These are phyloP conservation scores for Ustilago curta DNA, from an alignment of 1,284 basidiomycete species.

Conservation along the genomic window DNA sequence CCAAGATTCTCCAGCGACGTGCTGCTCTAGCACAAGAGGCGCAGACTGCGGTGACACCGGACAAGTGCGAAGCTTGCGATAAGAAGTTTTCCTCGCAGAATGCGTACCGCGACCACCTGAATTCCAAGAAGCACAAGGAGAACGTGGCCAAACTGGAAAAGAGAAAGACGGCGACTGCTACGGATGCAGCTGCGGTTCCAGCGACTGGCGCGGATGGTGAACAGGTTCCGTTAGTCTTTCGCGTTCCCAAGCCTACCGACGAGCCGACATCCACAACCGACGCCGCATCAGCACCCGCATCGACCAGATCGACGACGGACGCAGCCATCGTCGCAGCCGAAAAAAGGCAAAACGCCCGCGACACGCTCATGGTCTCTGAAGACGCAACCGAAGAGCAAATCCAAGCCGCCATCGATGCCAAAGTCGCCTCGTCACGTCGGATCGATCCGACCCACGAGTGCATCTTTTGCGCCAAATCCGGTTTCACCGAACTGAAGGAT, in stretches of 20 bases:
- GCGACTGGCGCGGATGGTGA: slow-evolving; percentile 15
- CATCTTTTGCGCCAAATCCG: slow-evolving; percentile 83
- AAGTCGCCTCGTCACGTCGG: slow-evolving; percentile 60
- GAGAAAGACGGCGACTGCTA: slow-evolving; percentile 10
- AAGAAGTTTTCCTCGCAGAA: slow-evolving; percentile 91
- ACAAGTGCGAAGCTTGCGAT: slow-evolving; percentile 71
- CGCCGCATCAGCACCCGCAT: slow-evolving; percentile 9
- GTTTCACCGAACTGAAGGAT: slow-evolving; percentile 74
- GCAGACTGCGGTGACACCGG: slow-evolving; percentile 30
- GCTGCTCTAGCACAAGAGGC: slow-evolving; percentile 38
- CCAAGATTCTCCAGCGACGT: slow-evolving; percentile 78
- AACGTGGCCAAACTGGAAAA: slow-evolving; percentile 74
- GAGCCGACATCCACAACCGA: slow-evolving; percentile 9
- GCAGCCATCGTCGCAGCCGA: slow-evolving; percentile 25
- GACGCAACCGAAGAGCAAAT: slow-evolving; percentile 63
- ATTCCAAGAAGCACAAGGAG: slow-evolving; percentile 91
- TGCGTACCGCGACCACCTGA: slow-evolving; percentile 86
- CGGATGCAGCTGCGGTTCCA: not conserved
- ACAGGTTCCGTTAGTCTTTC: slow-evolving; percentile 48
- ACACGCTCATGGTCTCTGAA: slow-evolving; percentile 43
- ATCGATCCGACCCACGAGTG: slow-evolving; percentile 63
- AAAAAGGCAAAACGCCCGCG: slow-evolving; percentile 36
- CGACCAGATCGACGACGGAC: slow-evolving; percentile 15
- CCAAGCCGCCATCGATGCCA: slow-evolving; percentile 60
- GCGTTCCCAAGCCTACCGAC: slow-evolving; percentile 28